Conservation (phyloP, 805 yeast species). For the Ogataea henricii region DNA sequence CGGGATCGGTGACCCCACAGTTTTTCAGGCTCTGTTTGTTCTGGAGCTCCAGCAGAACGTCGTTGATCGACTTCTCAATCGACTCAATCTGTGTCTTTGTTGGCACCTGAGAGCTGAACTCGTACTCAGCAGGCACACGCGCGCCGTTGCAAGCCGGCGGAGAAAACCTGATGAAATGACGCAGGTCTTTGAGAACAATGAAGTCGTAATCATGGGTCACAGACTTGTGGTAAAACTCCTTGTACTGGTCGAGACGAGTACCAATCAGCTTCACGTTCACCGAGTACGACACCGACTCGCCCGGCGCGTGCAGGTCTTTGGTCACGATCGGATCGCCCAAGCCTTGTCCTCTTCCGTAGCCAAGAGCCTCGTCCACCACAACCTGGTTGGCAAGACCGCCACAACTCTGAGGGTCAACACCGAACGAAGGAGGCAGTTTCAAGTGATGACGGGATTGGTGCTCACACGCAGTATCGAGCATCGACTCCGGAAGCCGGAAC, state of each 20-base stretch:
- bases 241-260: slow-evolving; percentile 34
- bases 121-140: slow-evolving; percentile 3
- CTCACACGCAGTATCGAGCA: slow-evolving; percentile 54
- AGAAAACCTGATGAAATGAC: slow-evolving; percentile 27
- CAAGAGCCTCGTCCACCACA: slow-evolving; percentile 41
- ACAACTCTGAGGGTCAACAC: slow-evolving; percentile 34
- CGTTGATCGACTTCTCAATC: slow-evolving; percentile 9
- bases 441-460: slow-evolving; percentile 40
- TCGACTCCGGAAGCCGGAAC: slow-evolving; percentile 53
- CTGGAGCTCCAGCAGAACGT: slow-evolving; percentile 9
- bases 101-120: slow-evolving; percentile 11
- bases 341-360: slow-evolving; percentile 54
- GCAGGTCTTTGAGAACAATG: slow-evolving; percentile 23
- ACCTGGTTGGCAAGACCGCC: slow-evolving; percentile 28
- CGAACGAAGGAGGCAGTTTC: slow-evolving; percentile 44
- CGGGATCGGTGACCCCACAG: slow-evolving; percentile 15
- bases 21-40: slow-evolving; percentile 9
- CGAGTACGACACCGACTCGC: slow-evolving; percentile 48
- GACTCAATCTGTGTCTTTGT: slow-evolving; percentile 14
- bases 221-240: slow-evolving; percentile 21
- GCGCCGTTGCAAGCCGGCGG: slow-evolving; percentile 1
- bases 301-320: slow-evolving; percentile 45
- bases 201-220: slow-evolving; percentile 28
- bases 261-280: slow-evolving; percentile 60
- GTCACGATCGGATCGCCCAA: slow-evolving; percentile 57